These are phyloP conservation scores for Kitagawia praeruptora DNA, from an alignment of 129 eudicot genomes.

Conservation along the genomic window DNA sequence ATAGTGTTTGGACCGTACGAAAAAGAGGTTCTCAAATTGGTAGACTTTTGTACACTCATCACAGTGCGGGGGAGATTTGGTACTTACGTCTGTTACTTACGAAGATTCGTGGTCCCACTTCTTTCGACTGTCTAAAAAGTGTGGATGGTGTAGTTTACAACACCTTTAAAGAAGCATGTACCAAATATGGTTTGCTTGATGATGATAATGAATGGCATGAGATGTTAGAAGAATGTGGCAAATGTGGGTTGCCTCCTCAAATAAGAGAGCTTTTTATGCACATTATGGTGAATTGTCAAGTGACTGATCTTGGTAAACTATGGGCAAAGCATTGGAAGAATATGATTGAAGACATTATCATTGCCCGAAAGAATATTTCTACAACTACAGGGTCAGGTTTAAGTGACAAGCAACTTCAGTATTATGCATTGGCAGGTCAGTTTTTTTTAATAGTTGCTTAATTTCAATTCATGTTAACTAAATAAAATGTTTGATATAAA, in stretches of 20 bases:
- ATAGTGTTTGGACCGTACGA: too few relatives aligned
- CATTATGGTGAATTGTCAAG: background rate
- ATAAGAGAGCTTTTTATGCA: background rate
- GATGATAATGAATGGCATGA: background rate
- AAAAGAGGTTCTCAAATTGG: too few relatives aligned
- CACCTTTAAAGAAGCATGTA: background rate
- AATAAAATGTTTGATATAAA: too few relatives aligned
- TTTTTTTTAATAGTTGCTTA: too few relatives aligned
- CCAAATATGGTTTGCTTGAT: background rate
- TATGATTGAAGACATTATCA: background rate
- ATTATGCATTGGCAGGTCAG: too few relatives aligned
- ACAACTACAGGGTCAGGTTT: rapidly evolving
- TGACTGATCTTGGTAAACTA: background rate
- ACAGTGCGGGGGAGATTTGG: too few relatives aligned
- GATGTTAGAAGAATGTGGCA: background rate
- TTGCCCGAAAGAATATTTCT: rapidly evolving
- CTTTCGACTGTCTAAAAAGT: background rate
- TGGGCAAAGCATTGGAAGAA: background rate
- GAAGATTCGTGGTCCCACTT: background rate
- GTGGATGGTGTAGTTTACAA: background rate
- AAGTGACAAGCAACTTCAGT: too few relatives aligned
- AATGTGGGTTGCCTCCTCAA: background rate
- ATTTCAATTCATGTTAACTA: too few relatives aligned
- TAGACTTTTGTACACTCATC: too few relatives aligned
- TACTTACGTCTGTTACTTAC: background rate